Evolutionary conservation across 805 yeast species (phyloP).

Genomic region (Barnettozyma wickerhamii): DNA sequence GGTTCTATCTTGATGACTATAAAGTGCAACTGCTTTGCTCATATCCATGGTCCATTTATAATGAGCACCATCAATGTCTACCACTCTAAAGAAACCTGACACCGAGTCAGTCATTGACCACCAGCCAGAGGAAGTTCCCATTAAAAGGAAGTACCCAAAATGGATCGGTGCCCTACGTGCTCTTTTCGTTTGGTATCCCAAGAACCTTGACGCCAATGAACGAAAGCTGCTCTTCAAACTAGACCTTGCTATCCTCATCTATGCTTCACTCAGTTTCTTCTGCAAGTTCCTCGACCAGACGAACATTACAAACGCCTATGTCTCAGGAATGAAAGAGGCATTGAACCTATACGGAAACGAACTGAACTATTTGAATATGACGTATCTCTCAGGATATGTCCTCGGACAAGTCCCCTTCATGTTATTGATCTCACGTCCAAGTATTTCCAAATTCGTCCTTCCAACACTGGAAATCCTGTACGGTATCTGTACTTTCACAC

Average conservation of each 20-base stretch:
- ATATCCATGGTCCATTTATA: too few species aligned
- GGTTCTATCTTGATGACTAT: too few species aligned
- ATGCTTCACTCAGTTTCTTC: conserved; percentile 14
- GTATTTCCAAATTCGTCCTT: conserved; percentile 22
- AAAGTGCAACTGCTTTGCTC: too few species aligned
- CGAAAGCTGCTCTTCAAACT: conserved; percentile 6
- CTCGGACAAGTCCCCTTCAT: conserved; percentile 6
- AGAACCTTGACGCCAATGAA: conserved; percentile 2
- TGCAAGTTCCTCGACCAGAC: conserved; percentile 52
- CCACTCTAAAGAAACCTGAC: too few species aligned
- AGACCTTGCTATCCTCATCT: conserved; percentile 10
- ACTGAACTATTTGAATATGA: conserved; percentile 27
- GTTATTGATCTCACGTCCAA: conserved; percentile 39
- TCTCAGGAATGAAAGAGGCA: conserved; percentile 53
- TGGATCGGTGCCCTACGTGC: conserved; percentile 5
- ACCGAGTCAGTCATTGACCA: too few species aligned
- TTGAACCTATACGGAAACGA: conserved; percentile 57
- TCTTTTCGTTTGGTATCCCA: conserved; percentile 10
- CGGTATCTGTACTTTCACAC: conserved; percentile 14
- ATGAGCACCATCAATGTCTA: too few species aligned
- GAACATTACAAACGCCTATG: conserved; percentile 59
- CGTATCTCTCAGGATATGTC: conserved; percentile 9
- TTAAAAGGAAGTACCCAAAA: conserved; percentile 1
- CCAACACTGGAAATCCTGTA: conserved; percentile 47
- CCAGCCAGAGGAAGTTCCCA: too few species aligned